A percentile compares a stretch with the other conserved stretches of the same genome.
Conservation (phyloP, 2,329 filamentous ascomycete species). For the Alternaria dauci region DNA sequence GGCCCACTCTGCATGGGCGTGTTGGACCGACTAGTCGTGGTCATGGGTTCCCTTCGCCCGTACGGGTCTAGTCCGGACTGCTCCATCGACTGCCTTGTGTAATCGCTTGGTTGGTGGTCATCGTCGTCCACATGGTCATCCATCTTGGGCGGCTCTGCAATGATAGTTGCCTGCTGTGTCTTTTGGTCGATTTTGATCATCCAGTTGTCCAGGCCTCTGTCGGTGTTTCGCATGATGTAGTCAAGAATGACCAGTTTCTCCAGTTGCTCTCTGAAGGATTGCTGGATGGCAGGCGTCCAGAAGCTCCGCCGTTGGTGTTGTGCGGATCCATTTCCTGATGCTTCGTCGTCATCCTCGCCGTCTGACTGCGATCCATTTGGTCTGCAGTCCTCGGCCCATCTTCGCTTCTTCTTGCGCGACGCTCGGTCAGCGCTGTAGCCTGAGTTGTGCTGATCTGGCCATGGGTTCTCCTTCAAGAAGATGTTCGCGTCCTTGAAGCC, state of each 20-base stretch:
- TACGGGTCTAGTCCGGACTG: slow-evolving; percentile 65
- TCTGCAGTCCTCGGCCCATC: slow-evolving; percentile 84
- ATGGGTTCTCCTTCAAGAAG: slow-evolving; percentile 92
- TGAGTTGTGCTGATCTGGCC: slow-evolving; percentile 83
- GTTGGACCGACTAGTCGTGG: slow-evolving; percentile 67
- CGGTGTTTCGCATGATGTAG: slow-evolving; percentile 99
- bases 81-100: slow-evolving; percentile 70
- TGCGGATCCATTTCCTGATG: slow-evolving; percentile 45
- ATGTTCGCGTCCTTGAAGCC: slow-evolving; percentile 97
- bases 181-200: slow-evolving; percentile 97
- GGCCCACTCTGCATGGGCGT: slow-evolving; percentile 62
- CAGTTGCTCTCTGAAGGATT: slow-evolving; percentile 91
- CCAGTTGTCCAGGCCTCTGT: slow-evolving; percentile 97
- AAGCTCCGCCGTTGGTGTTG: slow-evolving; percentile 66
- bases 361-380: slow-evolving; percentile 68
- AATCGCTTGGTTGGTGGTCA: slow-evolving; percentile 56
- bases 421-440: slow-evolving; percentile 74
- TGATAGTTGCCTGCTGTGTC: slow-evolving; percentile 81
- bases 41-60: slow-evolving; percentile 83
- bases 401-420: slow-evolving; percentile 69
- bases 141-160: slow-evolving; percentile 80
- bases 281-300: slow-evolving; percentile 89
- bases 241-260: slow-evolving; percentile 97
- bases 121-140: slow-evolving; percentile 56
- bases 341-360: slow-evolving; percentile 66